Percentiles rank a stretch among this genome's conserved stretches.
These are phyloP conservation scores for Colletotrichum sp. DNA, from an alignment of 2,329 filamentous ascomycete genomes.

Conservation along the genomic window DNA sequence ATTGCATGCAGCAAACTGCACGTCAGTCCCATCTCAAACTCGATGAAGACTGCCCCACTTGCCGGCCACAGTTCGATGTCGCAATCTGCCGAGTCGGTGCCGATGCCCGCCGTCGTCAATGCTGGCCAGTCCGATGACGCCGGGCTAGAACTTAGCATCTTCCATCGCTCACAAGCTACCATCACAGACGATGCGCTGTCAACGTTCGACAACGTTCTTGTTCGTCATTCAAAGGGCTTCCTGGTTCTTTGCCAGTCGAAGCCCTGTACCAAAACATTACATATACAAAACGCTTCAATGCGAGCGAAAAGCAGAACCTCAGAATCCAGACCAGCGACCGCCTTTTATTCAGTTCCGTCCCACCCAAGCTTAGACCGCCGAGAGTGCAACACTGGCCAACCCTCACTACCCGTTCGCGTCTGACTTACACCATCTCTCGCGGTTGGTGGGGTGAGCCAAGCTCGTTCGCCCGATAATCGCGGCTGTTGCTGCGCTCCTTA, in stretches of 20 bases:
- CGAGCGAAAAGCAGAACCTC: neutral
- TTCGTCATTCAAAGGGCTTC: neutral
- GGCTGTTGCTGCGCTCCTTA: conserved; percentile 15
- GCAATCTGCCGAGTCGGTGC: conserved; percentile 13
- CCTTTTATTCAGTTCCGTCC: neutral
- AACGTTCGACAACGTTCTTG: neutral
- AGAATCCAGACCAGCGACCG: neutral
- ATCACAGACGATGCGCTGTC: neutral
- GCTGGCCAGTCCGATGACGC: neutral
- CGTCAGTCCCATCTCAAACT: neutral
- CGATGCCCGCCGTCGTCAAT: neutral
- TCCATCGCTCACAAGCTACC: neutral
- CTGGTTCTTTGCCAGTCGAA: neutral
- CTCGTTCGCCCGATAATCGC: conserved; percentile 15
- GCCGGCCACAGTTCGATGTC: neutral
- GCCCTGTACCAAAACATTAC: neutral
- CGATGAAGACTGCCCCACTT: neutral
- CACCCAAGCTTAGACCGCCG: neutral
- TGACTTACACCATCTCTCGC: conserved; percentile 15
- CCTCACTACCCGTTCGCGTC: neutral
- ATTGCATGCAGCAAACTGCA: neutral
- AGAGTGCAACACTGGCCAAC: neutral
- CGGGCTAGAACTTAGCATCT: neutral
- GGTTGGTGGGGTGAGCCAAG: conserved; percentile 18
- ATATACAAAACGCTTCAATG: neutral